Conservation (phyloP, 306 rosid genomes). For the Vigna mungo region DNA sequence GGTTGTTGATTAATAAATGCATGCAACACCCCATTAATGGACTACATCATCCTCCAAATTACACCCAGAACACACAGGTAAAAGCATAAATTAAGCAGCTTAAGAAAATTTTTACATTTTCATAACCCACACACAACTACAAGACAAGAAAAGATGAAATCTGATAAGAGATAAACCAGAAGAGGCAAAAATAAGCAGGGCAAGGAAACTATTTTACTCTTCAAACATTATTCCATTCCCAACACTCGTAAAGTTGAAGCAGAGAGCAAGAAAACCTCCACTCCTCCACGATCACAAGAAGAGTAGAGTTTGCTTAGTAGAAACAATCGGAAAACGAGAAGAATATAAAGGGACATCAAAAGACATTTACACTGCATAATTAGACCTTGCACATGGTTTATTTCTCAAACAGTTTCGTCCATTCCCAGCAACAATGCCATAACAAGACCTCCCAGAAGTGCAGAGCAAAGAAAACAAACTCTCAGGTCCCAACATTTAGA, state of each 20-base stretch:
- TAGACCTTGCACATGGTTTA: neutral
- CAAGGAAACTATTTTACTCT: constrained; percentile 1
- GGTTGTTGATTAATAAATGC: neutral
- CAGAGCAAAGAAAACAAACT: constrained; percentile 35
- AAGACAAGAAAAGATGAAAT: neutral
- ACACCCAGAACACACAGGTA: neutral
- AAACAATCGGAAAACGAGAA: constrained; percentile 11
- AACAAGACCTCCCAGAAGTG: constrained; percentile 11
- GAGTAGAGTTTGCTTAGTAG: neutral
- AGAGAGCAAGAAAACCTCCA: constrained; percentile 13
- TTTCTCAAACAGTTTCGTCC: constrained; percentile 21
- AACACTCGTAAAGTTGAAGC: constrained; percentile 9
- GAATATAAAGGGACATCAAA: neutral
- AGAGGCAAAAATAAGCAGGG: constrained; percentile 24
- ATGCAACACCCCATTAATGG: constrained; percentile 8
- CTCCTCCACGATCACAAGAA: neutral
- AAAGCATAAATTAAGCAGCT: neutral
- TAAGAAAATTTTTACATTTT: constrained; percentile 18
- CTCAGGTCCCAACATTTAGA: constrained; percentile 5
- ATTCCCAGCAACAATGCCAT: constrained; percentile 21
- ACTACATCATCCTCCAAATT: constrained; percentile 2
- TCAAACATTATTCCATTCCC: constrained; percentile 17
- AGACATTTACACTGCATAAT: neutral
- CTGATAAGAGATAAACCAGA: neutral
- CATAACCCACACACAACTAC: neutral